Evolutionary conservation across 164 flowering plant genomes (phyloP), one percentile per base, ranked within the genome.

Genomic region (Stephania japonica): DNA sequence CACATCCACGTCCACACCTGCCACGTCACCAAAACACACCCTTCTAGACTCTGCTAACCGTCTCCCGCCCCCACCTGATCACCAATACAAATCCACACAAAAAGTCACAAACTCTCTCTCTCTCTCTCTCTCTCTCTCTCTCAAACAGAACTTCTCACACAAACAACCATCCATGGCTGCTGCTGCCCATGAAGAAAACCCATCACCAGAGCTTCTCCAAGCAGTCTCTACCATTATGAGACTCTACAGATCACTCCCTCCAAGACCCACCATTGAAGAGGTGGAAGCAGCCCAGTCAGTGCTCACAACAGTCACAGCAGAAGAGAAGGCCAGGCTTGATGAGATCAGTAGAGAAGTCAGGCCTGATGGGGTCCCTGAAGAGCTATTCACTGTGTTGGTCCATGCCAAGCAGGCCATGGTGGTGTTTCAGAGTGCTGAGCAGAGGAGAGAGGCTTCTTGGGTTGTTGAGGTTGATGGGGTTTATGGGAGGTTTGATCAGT

Each of bases 181-280:
- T 70, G 19, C 21, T 72, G 24, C 14, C 73, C 38, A 32, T 41
- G 41, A 72, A n/a, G 77, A 74, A 68, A 67, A 73, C 65, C 77
- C 80, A 68, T 42, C 85, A 53, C 75, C 85, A 10, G 81, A 79
- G 62, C 65, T 78, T 70, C 65, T 75, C 14, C 84, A 79, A 69
- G 68, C 86, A 1, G 86, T 87, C 3, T 79, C 81, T 0, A 90
- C 87, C 67, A 89, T 90, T 77, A 90, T 73, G 86, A 78, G 75
- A 68, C 80, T 81, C 42, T 84, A 79, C 88, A 82, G 76, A 75
- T 89, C 91, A 6, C 81, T 88, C 23, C 91, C 93, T 27, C 84
- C 85, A 3, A 82, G 93, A 69, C 92, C 97, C 68, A 71, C 84
- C 70, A 75, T 89, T 11, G 94, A 89, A 5, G 91, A 88, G 68